Base-by-base conservation (phyloP, 108 stramenopile species). In the Parietichytrium sp. region DNA sequence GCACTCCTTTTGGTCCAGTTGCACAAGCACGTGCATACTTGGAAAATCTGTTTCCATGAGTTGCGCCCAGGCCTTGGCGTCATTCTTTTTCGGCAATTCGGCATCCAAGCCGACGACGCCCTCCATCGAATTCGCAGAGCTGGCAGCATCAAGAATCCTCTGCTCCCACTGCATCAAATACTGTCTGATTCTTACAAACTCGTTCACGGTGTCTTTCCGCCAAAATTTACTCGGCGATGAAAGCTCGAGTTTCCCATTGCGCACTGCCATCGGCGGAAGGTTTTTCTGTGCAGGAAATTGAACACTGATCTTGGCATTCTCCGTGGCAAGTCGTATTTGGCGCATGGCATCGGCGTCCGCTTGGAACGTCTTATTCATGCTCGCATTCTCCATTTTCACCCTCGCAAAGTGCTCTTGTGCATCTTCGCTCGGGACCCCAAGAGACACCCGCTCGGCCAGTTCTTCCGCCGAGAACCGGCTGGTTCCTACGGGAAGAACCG, bases 351-450 rank as follows among this genome's bases (percentile, higher is more conserved):
- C 55, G 13, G 42, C 55, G 29, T n/a, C 38, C 31, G 25, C 42
- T 8, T 42, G 38, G 42, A 31, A 42, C 31, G 55, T 31, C 55
- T 42, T 18, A 4, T n/a, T n/a, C n/a, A 72, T 8, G 55, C 55
- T 72, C 55, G 55, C 55, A n/a, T n/a, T n/a, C 42, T 72, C 55
- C 15, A 72, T 31, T 42, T 42, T 31, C 13, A 42, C 55, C 13
- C 55, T 31, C 8, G 55, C 55, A 7, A 72, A 42, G 18, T 42
- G 45, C 55, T 72, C 55, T 10, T 72, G 38, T 7, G 55, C 29
- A 18, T 4, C 6, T 33, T 72, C 55, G 55, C 55, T 42, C 55
- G 55, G 55, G 18, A 33, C 55, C 18, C 55, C 55, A 31, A 4
- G 38, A 4, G 38, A 18, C 8, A 72, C 20, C 8, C 55, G 18